Base-by-base conservation (phyloP, 2,329 filamentous ascomycete species). In the Byssoonygena ceratinophila region DNA sequence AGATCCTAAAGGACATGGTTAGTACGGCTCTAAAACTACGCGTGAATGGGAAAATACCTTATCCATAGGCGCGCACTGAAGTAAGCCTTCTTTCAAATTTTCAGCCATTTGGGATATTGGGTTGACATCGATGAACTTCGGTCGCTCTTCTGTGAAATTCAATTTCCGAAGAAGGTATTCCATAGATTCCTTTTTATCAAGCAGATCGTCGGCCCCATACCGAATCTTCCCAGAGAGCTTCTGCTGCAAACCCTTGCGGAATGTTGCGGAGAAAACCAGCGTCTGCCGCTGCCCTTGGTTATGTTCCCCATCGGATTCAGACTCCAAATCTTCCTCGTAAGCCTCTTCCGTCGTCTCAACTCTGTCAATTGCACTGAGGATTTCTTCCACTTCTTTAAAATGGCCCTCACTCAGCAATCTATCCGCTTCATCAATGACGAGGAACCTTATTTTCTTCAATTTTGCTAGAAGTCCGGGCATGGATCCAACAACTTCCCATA, bases 381-480 rank as follows among this genome's bases (percentile, higher is more conserved):
- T 94, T 53, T 95, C 84, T 59, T 90, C 84, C 3, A 90, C 82
- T 66, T 98, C 92, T 67, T 96, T 91, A 71, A 95, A 98, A 64
- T 96, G 87, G 0, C 92, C 92, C 59, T 94, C 86, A 49, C 88
- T 92, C 56, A 98, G 77, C 16, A 98, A 75, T 49, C 92, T 79
- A 71, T 98, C 92, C 0, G 92, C 92, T 68, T 98, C 92, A 61
- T 98, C 92, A 1, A 98, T 78, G 0, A 97, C 88, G 1, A 98
- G 72, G 65, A 91, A 97, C 46, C 79, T 76, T 45, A 95, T 83
- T 46, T 78, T 71, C 63, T 83, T 83, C 61, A 98, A 82, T 1
- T 81, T 79, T 1, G 74, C 71, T 53, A 91, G 78, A 20, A 94
- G 68, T 4, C 82, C 81, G 9, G 79, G 77, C 41, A 85, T 86